A percentile compares a stretch with the other conserved stretches of the same genome.
These are phyloP conservation scores for Phascolomyces articulosus DNA, from an alignment of 371 early-diverging fungal genomes.

Conservation along the genomic window DNA sequence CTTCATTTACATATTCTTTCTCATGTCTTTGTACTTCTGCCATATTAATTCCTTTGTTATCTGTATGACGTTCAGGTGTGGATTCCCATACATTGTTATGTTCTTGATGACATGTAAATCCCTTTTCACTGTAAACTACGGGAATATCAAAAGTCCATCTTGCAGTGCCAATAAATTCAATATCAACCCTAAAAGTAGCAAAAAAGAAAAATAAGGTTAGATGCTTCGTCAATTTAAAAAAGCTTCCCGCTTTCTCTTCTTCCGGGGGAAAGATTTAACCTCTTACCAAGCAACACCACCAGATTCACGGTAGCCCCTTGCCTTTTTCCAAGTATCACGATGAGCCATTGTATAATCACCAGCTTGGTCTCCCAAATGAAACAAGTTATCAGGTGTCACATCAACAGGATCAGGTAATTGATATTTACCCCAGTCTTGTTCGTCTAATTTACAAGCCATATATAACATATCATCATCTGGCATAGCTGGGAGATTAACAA, in stretches of 20 bases:
- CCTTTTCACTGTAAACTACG: conserved; percentile 33
- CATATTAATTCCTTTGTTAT: conserved; percentile 26
- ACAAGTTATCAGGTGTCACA: conserved; percentile 31
- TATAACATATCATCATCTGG: conserved; percentile 42
- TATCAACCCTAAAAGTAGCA: conserved; percentile 36
- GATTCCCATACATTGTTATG: conserved; percentile 46
- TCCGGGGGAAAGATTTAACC: neutral
- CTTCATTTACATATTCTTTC: conserved; percentile 30
- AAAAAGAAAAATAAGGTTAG: no score
- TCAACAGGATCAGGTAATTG: conserved; percentile 21
- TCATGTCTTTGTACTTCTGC: conserved; percentile 31
- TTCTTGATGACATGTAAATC: conserved; percentile 48
- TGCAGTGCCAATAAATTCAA: conserved; percentile 48
- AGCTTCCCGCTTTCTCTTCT: no score
- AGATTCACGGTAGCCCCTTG: conserved; percentile 43
- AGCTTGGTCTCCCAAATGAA: conserved; percentile 40
- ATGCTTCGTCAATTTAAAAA: no score
- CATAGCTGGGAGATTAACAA: conserved; percentile 37
- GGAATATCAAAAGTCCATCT: conserved; percentile 36
- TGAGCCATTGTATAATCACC: conserved; percentile 53
- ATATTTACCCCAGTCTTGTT: conserved; percentile 44
- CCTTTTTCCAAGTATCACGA: conserved; percentile 45
- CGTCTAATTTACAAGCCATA: conserved; percentile 32
- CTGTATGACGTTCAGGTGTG: conserved; percentile 30
- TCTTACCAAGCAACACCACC: conserved; percentile 49